Conservation (phyloP, 805 yeast genomes). For the Saturnispora besseyi region DNA sequence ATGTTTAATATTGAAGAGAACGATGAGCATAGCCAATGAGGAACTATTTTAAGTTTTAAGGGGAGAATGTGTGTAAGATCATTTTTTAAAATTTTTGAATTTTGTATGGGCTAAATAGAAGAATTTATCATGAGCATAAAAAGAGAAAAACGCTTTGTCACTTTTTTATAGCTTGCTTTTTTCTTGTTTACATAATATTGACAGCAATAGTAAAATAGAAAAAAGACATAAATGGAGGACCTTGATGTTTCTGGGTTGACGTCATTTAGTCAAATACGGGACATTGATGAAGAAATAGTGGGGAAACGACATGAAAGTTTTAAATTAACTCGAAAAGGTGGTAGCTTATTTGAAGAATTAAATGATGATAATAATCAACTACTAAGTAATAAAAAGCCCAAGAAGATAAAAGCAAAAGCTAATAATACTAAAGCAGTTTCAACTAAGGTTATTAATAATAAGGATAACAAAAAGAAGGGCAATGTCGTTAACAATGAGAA, state of each 20-base stretch:
- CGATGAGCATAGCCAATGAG: not conserved
- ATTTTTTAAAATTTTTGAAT: not conserved
- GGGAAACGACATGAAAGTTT: not conserved
- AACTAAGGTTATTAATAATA: not conserved
- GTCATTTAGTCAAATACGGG: not conserved
- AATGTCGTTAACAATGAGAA: not conserved
- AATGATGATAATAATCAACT: conserved; percentile 1
- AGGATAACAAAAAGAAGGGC: not conserved
- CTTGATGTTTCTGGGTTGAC: not conserved
- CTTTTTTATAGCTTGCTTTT: too few relatives aligned
- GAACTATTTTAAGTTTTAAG: too few relatives aligned
- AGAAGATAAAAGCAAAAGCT: not conserved
- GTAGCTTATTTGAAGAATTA: conserved; percentile 8
- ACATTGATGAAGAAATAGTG: not conserved
- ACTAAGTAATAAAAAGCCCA: not conserved
- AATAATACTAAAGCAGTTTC: not conserved
- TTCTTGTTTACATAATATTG: not conserved
- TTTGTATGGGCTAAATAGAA: not conserved
- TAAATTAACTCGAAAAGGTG: conserved; percentile 4
- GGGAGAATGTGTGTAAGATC: too few relatives aligned
- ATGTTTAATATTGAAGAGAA: conserved; percentile 7
- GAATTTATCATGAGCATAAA: not conserved
- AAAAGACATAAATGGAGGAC: not conserved
- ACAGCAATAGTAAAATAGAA: not conserved
- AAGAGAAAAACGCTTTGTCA: not conserved